Evolutionary conservation across 805 yeast genomes (phyloP), one percentile per base, ranked within the genome.

Genomic region (Saturnispora gosingensis): DNA sequence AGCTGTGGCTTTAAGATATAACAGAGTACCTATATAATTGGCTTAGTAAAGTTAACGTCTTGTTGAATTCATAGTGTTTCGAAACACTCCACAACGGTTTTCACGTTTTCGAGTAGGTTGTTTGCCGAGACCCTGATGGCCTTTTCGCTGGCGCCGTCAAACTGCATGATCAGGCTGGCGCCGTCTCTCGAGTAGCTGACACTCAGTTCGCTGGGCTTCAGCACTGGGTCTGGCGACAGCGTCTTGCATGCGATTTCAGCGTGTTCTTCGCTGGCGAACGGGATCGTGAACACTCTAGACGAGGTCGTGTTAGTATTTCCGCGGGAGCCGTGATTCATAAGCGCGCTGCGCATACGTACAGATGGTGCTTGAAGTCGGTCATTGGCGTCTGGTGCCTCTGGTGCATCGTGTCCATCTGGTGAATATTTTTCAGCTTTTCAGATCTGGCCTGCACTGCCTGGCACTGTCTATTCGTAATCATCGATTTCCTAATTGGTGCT

Each of bases 81-180:
- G 58, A 88, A 70, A 51, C 95, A 83, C 69, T 89, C 97, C 1
- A 88, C 70, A 3, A 85, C 77, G 0, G 93, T 82, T 60, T 83
- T 83, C 51, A 88, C 65, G 55, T 82, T 83, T 61, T 88, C 96
- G 51, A 90, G 71, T 16, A 85, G 77, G 56, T 83, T 84, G 66
- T 88, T 88, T 18, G 85, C 87, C 8, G 95, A 95, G 5, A 88
- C 95, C 55, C 97, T 72, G 48, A 89, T 75, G 6, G 82, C 82
- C 43, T 96, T 71, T 57, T 85, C 95, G 48, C 86, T 81, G 0
- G 73, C 72, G 2, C 88, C 88, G 7, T 69, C 64, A 57, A 87
- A 85, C 1, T 59, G 55, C 28, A 82, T 76, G 2, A 63, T 53
- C 40, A 88, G 69, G 1, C 48, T 47, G 2, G 52, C 60, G 2